Evolutionary conservation across 208 protist species (phyloP).

Genomic region (Angomonas deanei): DNA sequence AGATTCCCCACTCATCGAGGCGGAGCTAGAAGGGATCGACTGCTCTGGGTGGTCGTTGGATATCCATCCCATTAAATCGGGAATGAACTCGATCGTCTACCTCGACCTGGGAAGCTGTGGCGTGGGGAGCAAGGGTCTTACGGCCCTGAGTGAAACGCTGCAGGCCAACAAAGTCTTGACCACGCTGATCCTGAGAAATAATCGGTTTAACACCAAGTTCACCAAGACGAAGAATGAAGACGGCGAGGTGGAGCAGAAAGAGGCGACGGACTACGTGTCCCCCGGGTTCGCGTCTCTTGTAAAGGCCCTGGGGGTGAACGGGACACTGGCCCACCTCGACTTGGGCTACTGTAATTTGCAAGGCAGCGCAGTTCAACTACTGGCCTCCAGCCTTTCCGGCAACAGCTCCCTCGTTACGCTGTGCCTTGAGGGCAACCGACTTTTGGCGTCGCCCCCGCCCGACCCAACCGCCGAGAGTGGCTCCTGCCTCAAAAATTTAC

Average conservation of each 20-base stretch:
- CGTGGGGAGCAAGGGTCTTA: conserved; percentile 47
- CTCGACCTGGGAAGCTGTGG: conserved; percentile 71
- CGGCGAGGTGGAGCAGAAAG: conserved; percentile 14
- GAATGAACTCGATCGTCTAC: conserved; percentile 45
- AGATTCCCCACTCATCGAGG: background rate
- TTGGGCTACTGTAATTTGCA: conserved; percentile 63
- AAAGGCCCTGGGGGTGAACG: conserved; percentile 35
- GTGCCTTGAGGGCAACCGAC: conserved; percentile 61
- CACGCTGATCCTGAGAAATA: conserved; percentile 63
- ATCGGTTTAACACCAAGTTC: conserved; percentile 16
- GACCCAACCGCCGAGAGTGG: conserved; percentile 13
- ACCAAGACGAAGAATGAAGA: background rate
- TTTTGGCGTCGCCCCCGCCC: conserved; percentile 12
- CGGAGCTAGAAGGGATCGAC: conserved; percentile 10
- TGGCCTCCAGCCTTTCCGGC: conserved; percentile 29
- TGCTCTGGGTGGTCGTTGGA: conserved; percentile 8
- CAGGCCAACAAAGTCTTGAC: conserved; percentile 47
- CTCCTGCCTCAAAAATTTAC: conserved; percentile 40
- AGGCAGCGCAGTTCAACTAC: conserved; percentile 24
- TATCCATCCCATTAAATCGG: conserved; percentile 32
- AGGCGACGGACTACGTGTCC: conserved; percentile 19
- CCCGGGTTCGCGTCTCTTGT: conserved; percentile 44
- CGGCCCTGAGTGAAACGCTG: conserved; percentile 39
- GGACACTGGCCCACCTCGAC: conserved; percentile 48
- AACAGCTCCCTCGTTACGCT: conserved; percentile 48